Conservation (phyloP, 805 yeast species). For the Cyberlindnera americana region DNA sequence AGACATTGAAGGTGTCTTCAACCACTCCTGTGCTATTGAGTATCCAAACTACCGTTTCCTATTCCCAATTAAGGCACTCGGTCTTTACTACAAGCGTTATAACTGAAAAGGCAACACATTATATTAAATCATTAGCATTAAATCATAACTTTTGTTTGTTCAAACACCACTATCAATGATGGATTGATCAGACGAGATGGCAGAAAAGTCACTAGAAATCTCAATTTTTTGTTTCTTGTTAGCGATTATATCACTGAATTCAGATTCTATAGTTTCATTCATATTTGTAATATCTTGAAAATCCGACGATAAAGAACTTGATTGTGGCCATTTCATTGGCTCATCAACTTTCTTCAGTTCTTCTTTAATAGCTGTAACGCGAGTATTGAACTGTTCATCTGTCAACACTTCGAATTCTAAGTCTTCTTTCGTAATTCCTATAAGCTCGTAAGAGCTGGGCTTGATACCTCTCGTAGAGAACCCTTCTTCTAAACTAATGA, state of each 20-base stretch:
- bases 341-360: not conserved
- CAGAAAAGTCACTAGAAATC: slow-evolving; percentile 11
- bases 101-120: too few species aligned
- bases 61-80: slow-evolving; percentile 91
- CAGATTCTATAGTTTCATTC: slow-evolving; percentile 1
- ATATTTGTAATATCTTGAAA: slow-evolving; percentile 7
- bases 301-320: slow-evolving; percentile 9
- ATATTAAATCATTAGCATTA: too few species aligned
- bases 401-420: slow-evolving; percentile 4
- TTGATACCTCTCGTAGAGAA: slow-evolving; percentile 7
- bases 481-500: slow-evolving; percentile 11
- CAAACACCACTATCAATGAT: slow-evolving; percentile 3
- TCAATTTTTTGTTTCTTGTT: slow-evolving; percentile 4
- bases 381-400: slow-evolving; percentile 6
- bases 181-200: slow-evolving; percentile 10
- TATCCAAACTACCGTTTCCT: slow-evolving; percentile 90
- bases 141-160: too few species aligned
- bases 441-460: slow-evolving; percentile 1
- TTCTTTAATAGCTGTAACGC: slow-evolving; percentile 6
- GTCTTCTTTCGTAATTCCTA: slow-evolving; percentile 10
- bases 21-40: slow-evolving; percentile 91
- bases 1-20: slow-evolving; percentile 92
- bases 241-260: slow-evolving; percentile 6
- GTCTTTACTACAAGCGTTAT: slow-evolving; percentile 46
- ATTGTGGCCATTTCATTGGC: not conserved